Evolutionary conservation across 2,329 filamentous ascomycete genomes (phyloP), one percentile per base, ranked within the genome.

Genomic region (Neonectria faginata): DNA sequence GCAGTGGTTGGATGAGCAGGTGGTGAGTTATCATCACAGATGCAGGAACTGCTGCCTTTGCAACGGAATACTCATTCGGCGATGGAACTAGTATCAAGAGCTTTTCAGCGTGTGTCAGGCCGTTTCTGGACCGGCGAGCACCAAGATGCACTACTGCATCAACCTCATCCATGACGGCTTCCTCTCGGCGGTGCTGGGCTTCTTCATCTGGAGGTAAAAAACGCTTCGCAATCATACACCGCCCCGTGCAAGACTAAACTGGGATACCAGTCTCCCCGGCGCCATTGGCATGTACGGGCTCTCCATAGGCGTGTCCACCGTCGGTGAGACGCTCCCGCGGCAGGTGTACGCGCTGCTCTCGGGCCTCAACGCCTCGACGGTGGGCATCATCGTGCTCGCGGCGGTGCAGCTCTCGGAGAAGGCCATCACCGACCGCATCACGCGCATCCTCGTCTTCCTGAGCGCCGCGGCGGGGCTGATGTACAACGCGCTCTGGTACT

Each of bases 401-500:
- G 91, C 89, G 0, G 88, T 92, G 0, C 80, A 91, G 73, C 81
- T 93, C 0, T 85, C 90, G 0, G 81, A 88, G 14, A 92, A 92
- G 68, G 86, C 90, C 0, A 89, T 93, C 59, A 89, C 85, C 0
- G 90, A 93, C 72, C 81, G 81, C 20, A 52, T 91, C 3, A 89
- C 90, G 0, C 80, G 91, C 1, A 78, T 89, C 0, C 69, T 93
- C 2, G 87, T 93, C 0, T 89, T 92, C 12, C 71, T 89, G 7
- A 85, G 86, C 3, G 91, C 82, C 0, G 82, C 85, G 9, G 90
- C 89, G 0, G 91, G 91, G 0, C 78, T 93, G 68, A 81, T 91
- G 53, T 93, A 93, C 70, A 92, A 88, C 54, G 86, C 90, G 0
- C 77, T 93, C 0, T 94, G 91, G 91, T 94, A 91, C 68, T 93